Percentiles rank a stretch among this genome's conserved stretches.
Evolutionary conservation across 1,139 yeast genomes (phyloP).

Genomic region (Kodamaea fungicola): DNA sequence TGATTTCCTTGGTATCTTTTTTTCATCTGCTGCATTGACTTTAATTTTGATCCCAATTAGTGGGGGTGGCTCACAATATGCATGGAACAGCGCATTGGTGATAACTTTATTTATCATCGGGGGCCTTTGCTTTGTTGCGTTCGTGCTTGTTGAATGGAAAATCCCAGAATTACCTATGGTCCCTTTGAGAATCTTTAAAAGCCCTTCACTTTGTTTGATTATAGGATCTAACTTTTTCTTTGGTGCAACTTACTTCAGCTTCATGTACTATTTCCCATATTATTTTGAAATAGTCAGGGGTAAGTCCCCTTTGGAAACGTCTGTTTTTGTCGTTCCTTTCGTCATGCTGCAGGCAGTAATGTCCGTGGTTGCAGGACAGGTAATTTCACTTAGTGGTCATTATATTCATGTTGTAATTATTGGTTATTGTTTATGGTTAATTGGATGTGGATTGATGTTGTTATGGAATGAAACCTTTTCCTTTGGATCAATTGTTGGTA

Average conservation of each 20-base stretch:
- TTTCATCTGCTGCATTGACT: constrained; percentile 42
- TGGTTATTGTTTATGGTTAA: constrained; percentile 45
- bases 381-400: constrained; percentile 40
- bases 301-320: constrained; percentile 31
- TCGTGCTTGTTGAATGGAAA: constrained; percentile 48
- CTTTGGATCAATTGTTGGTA: constrained; percentile 31
- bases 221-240: constrained; percentile 44
- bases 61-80: constrained; percentile 51
- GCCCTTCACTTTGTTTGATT: constrained; percentile 36
- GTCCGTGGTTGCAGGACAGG: constrained; percentile 42
- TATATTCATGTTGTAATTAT: constrained; percentile 38
- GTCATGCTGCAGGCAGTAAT: constrained; percentile 38
- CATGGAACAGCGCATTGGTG: constrained; percentile 50
- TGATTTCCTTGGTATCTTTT: constrained; percentile 49
- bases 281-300: constrained; percentile 51
- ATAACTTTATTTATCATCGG: constrained; percentile 48
- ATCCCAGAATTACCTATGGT: constrained; percentile 52
- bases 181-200: constrained; percentile 46
- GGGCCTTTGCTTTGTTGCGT: constrained; percentile 34
- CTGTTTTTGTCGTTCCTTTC: constrained; percentile 41
- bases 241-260: constrained; percentile 47
- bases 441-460: constrained; percentile 37
- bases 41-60: constrained; percentile 47
- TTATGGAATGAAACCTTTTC: constrained; percentile 28
- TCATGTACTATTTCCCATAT: constrained; percentile 46